These are phyloP conservation scores for Phytophthora cactorum DNA, from an alignment of 352 stramenopile genomes.

Conservation along the genomic window DNA sequence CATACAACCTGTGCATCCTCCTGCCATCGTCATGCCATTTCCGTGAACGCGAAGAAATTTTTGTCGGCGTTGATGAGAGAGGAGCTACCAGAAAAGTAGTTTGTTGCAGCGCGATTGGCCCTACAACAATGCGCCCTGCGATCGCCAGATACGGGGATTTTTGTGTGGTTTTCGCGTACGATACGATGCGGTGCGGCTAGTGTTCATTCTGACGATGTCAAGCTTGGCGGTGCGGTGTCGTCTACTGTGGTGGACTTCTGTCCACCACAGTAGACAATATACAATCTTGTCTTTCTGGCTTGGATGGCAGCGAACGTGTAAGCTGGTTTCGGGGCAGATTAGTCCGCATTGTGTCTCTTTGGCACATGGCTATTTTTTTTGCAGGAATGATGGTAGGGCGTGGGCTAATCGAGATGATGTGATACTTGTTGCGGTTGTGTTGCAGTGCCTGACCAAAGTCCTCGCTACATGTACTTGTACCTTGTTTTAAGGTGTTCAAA, in stretches of 20 bases:
- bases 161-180: too few species aligned
- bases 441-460: conserved; percentile 67
- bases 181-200: too few species aligned
- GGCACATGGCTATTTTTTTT: conserved; percentile 27
- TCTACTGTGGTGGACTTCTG: conserved; percentile 75
- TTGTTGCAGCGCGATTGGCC: conserved; percentile 10
- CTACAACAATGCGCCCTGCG: conserved; percentile 12
- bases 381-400: conserved; percentile 19
- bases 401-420: conserved; percentile 18
- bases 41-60: conserved; percentile 22
- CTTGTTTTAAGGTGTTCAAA: conserved; percentile 95
- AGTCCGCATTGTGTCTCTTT: conserved; percentile 20
- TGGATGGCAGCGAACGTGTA: background rate
- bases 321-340: background rate
- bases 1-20: conserved; percentile 1
- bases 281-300: conserved; percentile 1
- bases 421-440: conserved; percentile 30
- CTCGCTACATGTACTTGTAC: conserved; percentile 56
- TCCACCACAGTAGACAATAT: too few species aligned
- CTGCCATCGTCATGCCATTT: conserved; percentile 16
- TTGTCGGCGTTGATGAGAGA: conserved; percentile 5
- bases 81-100: background rate
- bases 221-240: background rate
- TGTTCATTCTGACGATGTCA: conserved; percentile 2
- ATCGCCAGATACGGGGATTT: background rate